phyloP scores from a whole-genome alignment of 768 basidiomycete species.

The Auricularia sp. region DNA sequence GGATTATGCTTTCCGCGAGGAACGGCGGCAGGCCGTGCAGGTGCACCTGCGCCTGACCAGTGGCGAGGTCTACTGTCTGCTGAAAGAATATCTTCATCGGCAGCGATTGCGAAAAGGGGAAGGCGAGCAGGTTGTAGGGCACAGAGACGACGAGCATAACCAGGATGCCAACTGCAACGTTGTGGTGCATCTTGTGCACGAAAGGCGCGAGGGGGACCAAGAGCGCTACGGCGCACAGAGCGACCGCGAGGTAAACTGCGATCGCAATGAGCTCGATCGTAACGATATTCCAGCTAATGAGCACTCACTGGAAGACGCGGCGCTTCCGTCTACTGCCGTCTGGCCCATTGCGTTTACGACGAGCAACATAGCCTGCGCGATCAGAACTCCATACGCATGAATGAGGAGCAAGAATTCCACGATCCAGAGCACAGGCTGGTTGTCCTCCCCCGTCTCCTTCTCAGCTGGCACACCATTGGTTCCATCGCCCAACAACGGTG shows the following conservation, averaged over 20 bases:
- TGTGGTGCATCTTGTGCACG: conserved; percentile 38
- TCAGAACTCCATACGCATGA: conserved; percentile 41
- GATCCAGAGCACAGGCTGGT: conserved; percentile 41
- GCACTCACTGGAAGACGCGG: conserved; percentile 36
- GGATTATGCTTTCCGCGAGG: conserved; percentile 32
- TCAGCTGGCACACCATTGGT: conserved; percentile 1
- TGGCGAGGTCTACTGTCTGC: conserved; percentile 42
- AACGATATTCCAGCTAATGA: background rate
- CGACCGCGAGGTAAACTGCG: conserved; percentile 41
- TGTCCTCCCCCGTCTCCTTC: conserved; percentile 12
- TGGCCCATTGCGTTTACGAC: conserved; percentile 40
- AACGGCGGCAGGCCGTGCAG: conserved; percentile 33
- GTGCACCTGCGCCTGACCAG: conserved; percentile 16
- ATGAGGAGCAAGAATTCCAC: conserved; percentile 45
- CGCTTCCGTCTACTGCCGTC: conserved; percentile 54
- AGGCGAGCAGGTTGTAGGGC: conserved; percentile 32
- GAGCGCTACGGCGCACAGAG: conserved; percentile 38
- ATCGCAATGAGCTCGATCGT: background rate
- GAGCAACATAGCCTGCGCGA: conserved; percentile 40
- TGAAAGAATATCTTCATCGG: conserved; percentile 67
- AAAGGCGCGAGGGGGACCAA: conserved; percentile 58
- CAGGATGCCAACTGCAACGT: conserved; percentile 26
- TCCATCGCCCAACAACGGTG: conserved; percentile 37
- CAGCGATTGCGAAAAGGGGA: conserved; percentile 51
- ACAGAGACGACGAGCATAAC: conserved; percentile 32